Evolutionary conservation across 306 rosid genomes (phyloP).

Genomic region (Malus sieversii): DNA sequence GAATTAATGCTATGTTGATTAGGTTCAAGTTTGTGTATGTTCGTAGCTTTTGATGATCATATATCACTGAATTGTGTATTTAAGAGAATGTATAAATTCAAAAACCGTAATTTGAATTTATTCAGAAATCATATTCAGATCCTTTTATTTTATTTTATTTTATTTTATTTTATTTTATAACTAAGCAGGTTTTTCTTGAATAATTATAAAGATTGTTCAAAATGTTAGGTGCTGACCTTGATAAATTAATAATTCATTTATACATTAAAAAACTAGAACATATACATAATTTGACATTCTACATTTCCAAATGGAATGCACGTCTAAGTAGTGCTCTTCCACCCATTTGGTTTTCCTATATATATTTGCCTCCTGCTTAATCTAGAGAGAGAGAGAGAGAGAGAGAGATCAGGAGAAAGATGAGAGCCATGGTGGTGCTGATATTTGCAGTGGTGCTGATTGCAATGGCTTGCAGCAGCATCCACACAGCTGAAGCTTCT

Average conservation of each 20-base stretch:
- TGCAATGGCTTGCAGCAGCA: conserved; percentile 21
- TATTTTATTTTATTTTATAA: neutral
- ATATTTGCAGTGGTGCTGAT: conserved; percentile 22
- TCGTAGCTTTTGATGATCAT: too few relatives aligned
- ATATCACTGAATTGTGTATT: too few relatives aligned
- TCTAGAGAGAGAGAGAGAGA: neutral
- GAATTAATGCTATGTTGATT: too few relatives aligned
- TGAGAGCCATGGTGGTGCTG: conserved; percentile 22
- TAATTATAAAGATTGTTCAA: neutral
- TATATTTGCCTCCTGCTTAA: conserved; percentile 4
- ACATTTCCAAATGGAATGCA: conserved; percentile 27
- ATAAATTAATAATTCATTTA: neutral
- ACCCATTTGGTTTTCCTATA: neutral
- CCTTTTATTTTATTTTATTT: neutral
- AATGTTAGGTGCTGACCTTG: neutral
- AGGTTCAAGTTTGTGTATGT: too few relatives aligned
- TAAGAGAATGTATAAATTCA: too few relatives aligned
- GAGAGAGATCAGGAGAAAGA: neutral
- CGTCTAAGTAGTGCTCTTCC: conserved; percentile 42
- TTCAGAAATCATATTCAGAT: too few relatives aligned
- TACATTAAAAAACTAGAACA: neutral
- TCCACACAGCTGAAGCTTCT: conserved; percentile 22
- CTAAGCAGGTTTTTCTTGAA: neutral
- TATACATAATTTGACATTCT: neutral
- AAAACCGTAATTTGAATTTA: too few relatives aligned